These are phyloP conservation scores for Thuidium tamariscinum DNA, from an alignment of 225 moss, liverwort and hornwort genomes.

Conservation along the genomic window DNA sequence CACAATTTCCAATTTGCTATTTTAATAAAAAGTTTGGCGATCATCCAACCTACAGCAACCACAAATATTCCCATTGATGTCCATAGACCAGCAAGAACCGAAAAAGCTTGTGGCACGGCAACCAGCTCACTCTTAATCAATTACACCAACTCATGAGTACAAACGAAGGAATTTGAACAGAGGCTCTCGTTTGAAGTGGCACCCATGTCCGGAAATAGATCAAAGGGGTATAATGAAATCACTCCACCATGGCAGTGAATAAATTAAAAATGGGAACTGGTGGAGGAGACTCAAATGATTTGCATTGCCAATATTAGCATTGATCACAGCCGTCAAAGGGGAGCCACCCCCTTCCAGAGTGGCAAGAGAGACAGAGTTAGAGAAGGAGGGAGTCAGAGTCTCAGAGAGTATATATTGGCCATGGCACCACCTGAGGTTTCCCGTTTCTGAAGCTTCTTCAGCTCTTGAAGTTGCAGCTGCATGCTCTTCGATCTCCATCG, in stretches of 20 bases:
- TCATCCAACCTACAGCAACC: neutral
- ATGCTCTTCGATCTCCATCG: neutral
- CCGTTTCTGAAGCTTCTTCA: neutral
- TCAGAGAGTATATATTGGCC: neutral
- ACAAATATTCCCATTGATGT: neutral
- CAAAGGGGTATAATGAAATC: neutral
- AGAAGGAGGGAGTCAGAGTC: neutral
- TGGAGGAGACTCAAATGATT: neutral
- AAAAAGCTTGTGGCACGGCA: neutral
- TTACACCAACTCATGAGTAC: neutral
- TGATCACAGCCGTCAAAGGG: neutral
- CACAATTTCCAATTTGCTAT: too few species aligned
- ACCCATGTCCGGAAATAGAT: neutral
- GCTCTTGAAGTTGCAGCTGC: neutral
- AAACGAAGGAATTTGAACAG: slow-evolving; percentile 9
- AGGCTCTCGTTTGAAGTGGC: neutral
- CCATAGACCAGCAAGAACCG: neutral
- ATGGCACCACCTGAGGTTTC: neutral
- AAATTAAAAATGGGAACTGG: neutral
- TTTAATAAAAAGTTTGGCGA: too few species aligned
- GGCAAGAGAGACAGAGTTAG: neutral
- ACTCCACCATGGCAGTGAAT: neutral
- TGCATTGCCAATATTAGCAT: neutral
- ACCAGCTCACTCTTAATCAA: neutral
- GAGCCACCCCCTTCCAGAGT: neutral